phyloP scores from a whole-genome alignment of 805 yeast genomes.

The Blastobotrys terrestris region DNA sequence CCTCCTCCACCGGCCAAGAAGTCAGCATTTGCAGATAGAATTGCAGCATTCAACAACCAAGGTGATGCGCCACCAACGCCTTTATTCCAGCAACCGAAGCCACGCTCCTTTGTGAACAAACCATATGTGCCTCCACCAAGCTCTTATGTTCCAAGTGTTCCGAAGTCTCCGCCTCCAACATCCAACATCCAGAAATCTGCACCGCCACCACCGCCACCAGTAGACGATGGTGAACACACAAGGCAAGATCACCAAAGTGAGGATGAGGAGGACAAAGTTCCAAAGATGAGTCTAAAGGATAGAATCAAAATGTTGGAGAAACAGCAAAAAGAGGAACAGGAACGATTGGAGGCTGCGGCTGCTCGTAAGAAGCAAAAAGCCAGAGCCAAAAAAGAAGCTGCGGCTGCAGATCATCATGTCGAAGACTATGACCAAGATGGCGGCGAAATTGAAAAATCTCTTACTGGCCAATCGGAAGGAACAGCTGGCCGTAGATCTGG shows the following conservation, averaged over 20 bases:
- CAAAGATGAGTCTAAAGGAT: conserved; percentile 78
- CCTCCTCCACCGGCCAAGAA: conserved; percentile 9
- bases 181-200: conserved; percentile 10
- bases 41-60: conserved; percentile 45
- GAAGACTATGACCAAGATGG: neutral
- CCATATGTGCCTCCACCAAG: conserved; percentile 54
- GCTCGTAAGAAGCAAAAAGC: conserved; percentile 39
- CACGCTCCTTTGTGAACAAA: conserved; percentile 48
- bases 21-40: conserved; percentile 39
- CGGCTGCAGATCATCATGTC: conserved; percentile 20
- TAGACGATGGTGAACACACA: conserved; percentile 16
- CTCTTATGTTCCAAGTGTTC: conserved; percentile 48
- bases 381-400: conserved; percentile 25
- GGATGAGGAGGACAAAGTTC: conserved; percentile 47
- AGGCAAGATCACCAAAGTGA: too few relatives aligned
- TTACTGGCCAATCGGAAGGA: conserved; percentile 12
- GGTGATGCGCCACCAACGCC: conserved; percentile 38
- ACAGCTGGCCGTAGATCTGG: conserved; percentile 7
- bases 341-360: conserved; percentile 50
- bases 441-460: conserved; percentile 3
- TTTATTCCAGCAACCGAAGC: conserved; percentile 29
- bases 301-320: conserved; percentile 79
- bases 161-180: conserved; percentile 13
- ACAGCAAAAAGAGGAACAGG: conserved; percentile 74
- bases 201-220: conserved; percentile 30